Evolutionary conservation across 192 early-diverging fungal genomes (phyloP), one percentile per base, ranked within the genome.

Genomic region (Gryganskiella cystojenkinii): DNA sequence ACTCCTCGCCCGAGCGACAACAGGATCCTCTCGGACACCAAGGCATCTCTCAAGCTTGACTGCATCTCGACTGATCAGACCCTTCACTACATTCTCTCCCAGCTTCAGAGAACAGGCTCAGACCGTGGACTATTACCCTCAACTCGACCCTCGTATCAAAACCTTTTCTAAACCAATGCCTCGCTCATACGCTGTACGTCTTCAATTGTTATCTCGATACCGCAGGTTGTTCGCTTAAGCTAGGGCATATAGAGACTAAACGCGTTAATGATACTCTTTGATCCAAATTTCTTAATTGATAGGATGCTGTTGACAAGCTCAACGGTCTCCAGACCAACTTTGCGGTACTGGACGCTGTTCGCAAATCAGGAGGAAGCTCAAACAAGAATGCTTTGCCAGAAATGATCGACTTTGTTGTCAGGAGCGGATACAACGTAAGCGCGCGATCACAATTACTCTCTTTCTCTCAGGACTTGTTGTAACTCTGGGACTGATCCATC

Each of bases 311-410:
- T 59, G 73, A 89, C 17, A 83, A 88, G 63, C 85, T 99, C 61
- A 97, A 96, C 82, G 71, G 83, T 34, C 82, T 94, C 34, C 96
- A 99, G 81, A 95, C 91, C 28, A 99, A 96, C 86, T 90, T 93
- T 63, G 82, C 89, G 20, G 74, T 89, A 28, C 80, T 99, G 10
- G 89, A 92, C 46, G 79, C 85, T 49, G 69, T 95, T 25, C 85
- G 91, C 43, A 90, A 92, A 56, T 84, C 88, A n/a, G 89, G 88
- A 40, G 84, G 87, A 44, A 61, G 71, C 30, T 73, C 88, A 51
- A 90, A 92, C 73, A 80, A 83, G 24, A 55, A 79, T 13, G 88
- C 88, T 56, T 59, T 94, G 7, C 87, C 89, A 13, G 91, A 94
- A 71, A 88, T 93, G 86, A 42, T 81, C 15, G 81, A 80, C 11